phyloP scores from a whole-genome alignment of 768 basidiomycete species.

The Rhodotorula graminis region DNA sequence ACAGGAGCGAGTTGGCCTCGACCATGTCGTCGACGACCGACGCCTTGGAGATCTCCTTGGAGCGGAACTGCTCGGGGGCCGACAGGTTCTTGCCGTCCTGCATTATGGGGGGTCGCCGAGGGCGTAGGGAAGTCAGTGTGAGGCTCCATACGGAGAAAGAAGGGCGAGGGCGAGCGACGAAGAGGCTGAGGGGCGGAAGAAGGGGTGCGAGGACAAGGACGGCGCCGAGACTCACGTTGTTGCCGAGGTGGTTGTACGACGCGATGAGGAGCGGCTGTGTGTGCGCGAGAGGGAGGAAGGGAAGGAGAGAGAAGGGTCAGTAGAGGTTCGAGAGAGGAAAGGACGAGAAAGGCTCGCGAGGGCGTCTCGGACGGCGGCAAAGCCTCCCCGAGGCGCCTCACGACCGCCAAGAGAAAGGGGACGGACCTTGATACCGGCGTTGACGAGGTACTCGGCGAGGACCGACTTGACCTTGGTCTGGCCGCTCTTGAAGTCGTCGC shows the following conservation, averaged over 20 bases:
- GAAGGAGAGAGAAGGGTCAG: not conserved
- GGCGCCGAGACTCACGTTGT: conserved; percentile 69
- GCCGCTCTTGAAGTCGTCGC: conserved; percentile 95
- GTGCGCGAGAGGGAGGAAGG: too few species aligned
- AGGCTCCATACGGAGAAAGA: too few species aligned
- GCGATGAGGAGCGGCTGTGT: conserved; percentile 77
- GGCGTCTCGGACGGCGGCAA: too few species aligned
- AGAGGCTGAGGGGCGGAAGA: too few species aligned
- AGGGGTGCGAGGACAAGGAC: conserved; percentile 59
- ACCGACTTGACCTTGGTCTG: conserved; percentile 92
- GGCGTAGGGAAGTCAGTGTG: too few species aligned
- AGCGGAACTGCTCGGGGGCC: conserved; percentile 84
- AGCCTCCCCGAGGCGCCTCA: too few species aligned
- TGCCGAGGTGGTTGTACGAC: conserved; percentile 97
- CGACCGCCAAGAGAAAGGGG: too few species aligned
- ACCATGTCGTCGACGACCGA: conserved; percentile 99
- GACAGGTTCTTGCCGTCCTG: not conserved
- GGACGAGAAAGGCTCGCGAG: too few species aligned
- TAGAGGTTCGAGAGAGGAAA: not conserved
- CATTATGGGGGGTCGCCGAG: too few species aligned
- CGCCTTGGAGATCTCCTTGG: conserved; percentile 97
- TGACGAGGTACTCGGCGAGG: conserved; percentile 95
- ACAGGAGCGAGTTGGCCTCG: conserved; percentile 70
- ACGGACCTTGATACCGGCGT: conserved; percentile 78
- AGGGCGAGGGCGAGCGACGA: too few species aligned